These are phyloP conservation scores for Dothidotthia symphoricarpi DNA, from an alignment of 2,329 filamentous ascomycete genomes.

Conservation along the genomic window DNA sequence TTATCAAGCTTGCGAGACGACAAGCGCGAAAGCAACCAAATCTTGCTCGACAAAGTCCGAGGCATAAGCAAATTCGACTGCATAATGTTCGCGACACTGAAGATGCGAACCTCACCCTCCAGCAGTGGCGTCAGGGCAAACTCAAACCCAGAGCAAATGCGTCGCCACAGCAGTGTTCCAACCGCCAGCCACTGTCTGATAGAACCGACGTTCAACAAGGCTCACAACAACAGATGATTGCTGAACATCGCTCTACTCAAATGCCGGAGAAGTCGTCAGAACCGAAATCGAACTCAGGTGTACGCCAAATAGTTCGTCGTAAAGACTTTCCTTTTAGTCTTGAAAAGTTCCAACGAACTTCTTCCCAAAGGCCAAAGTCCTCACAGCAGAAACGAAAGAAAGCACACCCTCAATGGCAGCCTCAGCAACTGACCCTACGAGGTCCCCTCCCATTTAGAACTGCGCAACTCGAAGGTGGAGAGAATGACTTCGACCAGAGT, in stretches of 20 bases:
- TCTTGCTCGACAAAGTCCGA: conserved; percentile 53
- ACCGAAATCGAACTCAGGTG: not conserved
- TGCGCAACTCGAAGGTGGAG: conserved; percentile 47
- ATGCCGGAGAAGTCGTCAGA: not conserved
- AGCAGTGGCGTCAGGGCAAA: conserved; percentile 52
- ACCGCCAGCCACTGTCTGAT: conserved; percentile 18
- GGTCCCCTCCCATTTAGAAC: conserved; percentile 22
- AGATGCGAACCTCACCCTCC: conserved; percentile 53
- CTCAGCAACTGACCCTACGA: not conserved
- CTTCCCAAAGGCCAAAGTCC: not conserved
- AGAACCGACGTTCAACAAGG: conserved; percentile 21
- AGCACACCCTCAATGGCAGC: not conserved
- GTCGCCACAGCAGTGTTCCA: not conserved
- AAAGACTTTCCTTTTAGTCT: conserved; percentile 8
- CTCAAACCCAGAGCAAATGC: conserved; percentile 19
- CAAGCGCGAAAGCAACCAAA: conserved; percentile 50
- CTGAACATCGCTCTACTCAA: not conserved
- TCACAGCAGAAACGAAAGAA: conserved; percentile 2
- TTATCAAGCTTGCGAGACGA: conserved; percentile 57
- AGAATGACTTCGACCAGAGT: conserved; percentile 36
- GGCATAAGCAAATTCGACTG: conserved; percentile 53
- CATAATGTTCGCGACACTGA: conserved; percentile 54
- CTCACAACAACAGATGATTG: not conserved
- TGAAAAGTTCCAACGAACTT: conserved; percentile 12
- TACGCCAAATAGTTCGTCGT: not conserved